Evolutionary conservation across 2,329 filamentous ascomycete species (phyloP).

Genomic region (Tolypocladium ovalisporum): DNA sequence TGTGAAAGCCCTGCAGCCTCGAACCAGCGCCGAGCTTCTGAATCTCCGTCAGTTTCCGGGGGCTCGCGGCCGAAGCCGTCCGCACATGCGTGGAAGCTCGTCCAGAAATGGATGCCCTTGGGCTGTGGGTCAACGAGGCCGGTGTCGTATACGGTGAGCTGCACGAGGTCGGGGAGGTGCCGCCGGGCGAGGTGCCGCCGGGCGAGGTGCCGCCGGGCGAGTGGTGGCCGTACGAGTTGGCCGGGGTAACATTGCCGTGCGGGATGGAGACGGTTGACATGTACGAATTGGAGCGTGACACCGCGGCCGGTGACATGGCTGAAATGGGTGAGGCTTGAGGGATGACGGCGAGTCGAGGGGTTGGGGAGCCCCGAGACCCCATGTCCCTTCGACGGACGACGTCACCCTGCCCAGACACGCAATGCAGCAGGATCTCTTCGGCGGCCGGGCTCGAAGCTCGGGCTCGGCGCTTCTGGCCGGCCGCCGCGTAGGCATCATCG

Average conservation of each 20-base stretch:
- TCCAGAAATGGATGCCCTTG: constrained; percentile 31
- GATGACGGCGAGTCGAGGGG: constrained; percentile 35
- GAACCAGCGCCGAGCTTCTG: constrained; percentile 31
- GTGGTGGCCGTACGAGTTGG: constrained; percentile 33
- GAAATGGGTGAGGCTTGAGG: constrained; percentile 32
- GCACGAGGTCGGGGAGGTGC: constrained; percentile 37
- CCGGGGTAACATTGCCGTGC: constrained; percentile 29
- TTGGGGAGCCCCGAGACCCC: constrained; percentile 39
- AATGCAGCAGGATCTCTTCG: constrained; percentile 32
- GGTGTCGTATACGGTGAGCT: constrained; percentile 39
- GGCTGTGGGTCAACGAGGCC: constrained; percentile 37
- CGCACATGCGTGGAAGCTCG: constrained; percentile 31
- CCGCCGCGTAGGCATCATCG: constrained; percentile 30
- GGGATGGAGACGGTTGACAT: constrained; percentile 32
- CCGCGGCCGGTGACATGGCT: constrained; percentile 26
- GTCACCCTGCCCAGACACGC: constrained; percentile 28
- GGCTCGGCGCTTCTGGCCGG: constrained; percentile 43
- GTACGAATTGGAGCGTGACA: constrained; percentile 35
- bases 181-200: constrained; percentile 32
- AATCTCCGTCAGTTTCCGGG: constrained; percentile 40
- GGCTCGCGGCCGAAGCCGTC: constrained; percentile 35
- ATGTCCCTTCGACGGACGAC: constrained; percentile 36
- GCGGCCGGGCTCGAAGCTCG: constrained; percentile 43
- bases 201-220: constrained; percentile 36
- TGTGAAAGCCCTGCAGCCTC: constrained; percentile 43